Percentiles rank a stretch among this genome's conserved stretches.
Conservation (phyloP, 805 yeast genomes). For the Candida parachauliodes region DNA sequence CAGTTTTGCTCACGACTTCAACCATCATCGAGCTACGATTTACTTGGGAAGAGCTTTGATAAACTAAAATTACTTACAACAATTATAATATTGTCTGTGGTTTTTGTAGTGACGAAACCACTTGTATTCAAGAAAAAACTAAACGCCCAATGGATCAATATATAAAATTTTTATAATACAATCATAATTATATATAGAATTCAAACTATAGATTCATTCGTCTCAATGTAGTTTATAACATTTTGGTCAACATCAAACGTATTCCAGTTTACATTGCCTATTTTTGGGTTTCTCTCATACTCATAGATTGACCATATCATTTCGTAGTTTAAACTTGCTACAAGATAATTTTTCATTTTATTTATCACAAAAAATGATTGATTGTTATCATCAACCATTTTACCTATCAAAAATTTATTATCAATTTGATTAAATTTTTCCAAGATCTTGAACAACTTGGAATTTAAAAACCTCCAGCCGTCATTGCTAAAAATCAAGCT, state of each 20-base stretch:
- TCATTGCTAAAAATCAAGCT: conserved; percentile 14
- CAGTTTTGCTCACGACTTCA: conserved; percentile 71
- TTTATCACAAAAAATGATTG: conserved; percentile 27
- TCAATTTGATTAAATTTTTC: conserved; percentile 20
- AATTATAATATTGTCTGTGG: conserved; percentile 46
- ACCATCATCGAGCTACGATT: conserved; percentile 84
- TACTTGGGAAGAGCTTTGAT: conserved; percentile 64
- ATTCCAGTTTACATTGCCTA: conserved; percentile 6
- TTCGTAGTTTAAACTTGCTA: conserved; percentile 35
- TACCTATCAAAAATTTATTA: conserved; percentile 9
- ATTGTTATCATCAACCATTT: conserved; percentile 2
- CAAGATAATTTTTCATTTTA: conserved; percentile 32
- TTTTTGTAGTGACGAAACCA: conserved; percentile 52
- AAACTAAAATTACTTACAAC: conserved; percentile 61
- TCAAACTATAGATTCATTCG: conserved; percentile 18
- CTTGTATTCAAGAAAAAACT: conserved; percentile 53
- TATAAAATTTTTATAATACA: conserved; percentile 1
- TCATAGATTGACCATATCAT: conserved; percentile 37
- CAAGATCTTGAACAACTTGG: conserved; percentile 20
- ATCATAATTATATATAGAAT: neutral
- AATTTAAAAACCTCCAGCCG: conserved; percentile 22
- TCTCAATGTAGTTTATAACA: conserved; percentile 4
- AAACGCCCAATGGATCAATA: conserved; percentile 49
- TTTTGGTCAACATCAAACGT: neutral
- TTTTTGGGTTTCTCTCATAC: conserved; percentile 13